Percentiles rank a stretch among this genome's conserved stretches.
Conservation (phyloP, 441 rosid genomes). For the Bocquillonia castaneifolia region DNA sequence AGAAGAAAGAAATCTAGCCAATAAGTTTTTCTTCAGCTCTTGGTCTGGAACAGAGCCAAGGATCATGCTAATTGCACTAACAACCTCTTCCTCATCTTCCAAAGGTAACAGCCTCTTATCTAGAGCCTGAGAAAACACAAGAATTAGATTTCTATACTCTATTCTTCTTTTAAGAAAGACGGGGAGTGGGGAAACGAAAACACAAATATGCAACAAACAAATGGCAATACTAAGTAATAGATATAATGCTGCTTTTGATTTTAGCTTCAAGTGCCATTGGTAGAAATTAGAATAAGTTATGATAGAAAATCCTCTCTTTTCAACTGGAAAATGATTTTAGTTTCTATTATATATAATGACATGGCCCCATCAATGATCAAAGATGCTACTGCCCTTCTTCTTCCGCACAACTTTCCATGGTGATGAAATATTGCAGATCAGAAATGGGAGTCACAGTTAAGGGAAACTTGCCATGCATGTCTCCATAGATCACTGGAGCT, state of each 20-base stretch:
- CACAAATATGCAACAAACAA: conserved; percentile 6
- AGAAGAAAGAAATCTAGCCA: conserved; percentile 76
- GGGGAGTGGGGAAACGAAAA: neutral
- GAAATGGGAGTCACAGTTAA: neutral
- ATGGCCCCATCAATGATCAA: neutral
- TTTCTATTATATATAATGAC: too few relatives aligned
- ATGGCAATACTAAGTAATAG: neutral
- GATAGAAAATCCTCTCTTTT: neutral
- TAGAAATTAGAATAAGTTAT: too few relatives aligned
- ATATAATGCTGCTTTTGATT: too few relatives aligned
- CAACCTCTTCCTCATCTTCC: conserved; percentile 91
- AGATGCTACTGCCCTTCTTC: neutral
- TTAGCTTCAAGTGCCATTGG: too few relatives aligned
- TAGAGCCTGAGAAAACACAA: conserved; percentile 51
- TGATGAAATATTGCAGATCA: neutral
- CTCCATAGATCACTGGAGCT: neutral
- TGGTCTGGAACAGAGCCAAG: conserved; percentile 61
- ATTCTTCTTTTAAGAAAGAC: neutral
- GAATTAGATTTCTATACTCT: neutral
- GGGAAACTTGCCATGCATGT: neutral
- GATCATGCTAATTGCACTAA: conserved; percentile 66
- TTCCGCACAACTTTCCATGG: neutral
- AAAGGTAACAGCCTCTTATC: conserved; percentile 69
- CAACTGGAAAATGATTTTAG: neutral
- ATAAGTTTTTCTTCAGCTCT: conserved; percentile 72